phyloP scores from a whole-genome alignment of 352 stramenopile species.

The Elongisporangium prolatum region DNA sequence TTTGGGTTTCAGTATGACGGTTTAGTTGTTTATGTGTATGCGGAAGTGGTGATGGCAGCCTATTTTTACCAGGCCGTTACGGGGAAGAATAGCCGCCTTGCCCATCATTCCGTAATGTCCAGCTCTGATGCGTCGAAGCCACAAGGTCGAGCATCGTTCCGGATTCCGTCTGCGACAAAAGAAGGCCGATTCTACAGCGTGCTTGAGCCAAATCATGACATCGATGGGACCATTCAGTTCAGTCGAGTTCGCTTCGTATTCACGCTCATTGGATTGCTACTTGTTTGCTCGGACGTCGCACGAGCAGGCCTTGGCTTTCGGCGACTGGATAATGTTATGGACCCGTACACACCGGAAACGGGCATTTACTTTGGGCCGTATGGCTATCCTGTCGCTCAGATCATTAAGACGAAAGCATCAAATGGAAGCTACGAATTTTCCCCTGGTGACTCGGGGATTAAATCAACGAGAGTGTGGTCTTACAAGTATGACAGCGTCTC shows the following conservation, averaged over 20 bases:
- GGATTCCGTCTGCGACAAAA: neutral
- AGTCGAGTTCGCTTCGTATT: conserved; percentile 27
- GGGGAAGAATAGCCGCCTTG: neutral
- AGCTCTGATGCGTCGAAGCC: neutral
- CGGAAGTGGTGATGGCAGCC: too few relatives aligned
- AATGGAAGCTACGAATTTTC: neutral
- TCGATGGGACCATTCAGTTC: conserved; percentile 18
- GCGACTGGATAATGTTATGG: conserved; percentile 17
- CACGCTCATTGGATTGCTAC: conserved; percentile 26
- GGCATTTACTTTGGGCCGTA: conserved; percentile 39
- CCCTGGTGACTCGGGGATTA: conserved; percentile 12
- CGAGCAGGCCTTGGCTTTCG: conserved; percentile 33
- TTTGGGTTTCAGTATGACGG: too few relatives aligned
- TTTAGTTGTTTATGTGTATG: too few relatives aligned
- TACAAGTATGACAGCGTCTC: conserved; percentile 39
- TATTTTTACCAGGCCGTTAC: neutral
- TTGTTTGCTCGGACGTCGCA: conserved; percentile 47
- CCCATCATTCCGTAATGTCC: neutral
- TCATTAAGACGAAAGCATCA: conserved; percentile 3
- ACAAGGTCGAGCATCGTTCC: neutral
- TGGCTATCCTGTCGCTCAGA: conserved; percentile 31
- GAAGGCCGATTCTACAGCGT: neutral
- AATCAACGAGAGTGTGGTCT: conserved; percentile 18
- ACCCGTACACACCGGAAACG: conserved; percentile 17
- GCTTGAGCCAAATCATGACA: conserved; percentile 9